phyloP scores from a whole-genome alignment of 129 eudicot genomes.

The Centaurea solstitialis region DNA sequence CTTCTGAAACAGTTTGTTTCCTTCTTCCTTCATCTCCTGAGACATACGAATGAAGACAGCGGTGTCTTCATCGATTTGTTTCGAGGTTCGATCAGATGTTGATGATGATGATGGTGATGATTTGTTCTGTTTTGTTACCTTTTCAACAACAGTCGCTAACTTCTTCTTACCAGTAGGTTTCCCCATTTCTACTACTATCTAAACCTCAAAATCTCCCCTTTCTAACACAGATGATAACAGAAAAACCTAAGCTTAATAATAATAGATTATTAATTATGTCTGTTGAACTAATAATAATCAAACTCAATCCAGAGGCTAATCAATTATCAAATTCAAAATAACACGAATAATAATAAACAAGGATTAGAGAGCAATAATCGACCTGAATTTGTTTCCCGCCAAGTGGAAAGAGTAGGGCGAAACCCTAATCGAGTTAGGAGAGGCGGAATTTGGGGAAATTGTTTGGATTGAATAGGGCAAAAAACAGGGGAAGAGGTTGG shows the following conservation, averaged over 20 bases:
- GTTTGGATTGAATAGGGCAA: not conserved
- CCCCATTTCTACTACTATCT: slow-evolving; percentile 76
- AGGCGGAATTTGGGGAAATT: not conserved
- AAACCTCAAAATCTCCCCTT: not conserved
- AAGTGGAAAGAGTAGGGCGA: not conserved
- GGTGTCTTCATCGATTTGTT: slow-evolving; percentile 75
- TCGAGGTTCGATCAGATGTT: slow-evolving; percentile 57
- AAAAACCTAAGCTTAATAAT: not conserved
- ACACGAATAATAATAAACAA: slow-evolving; percentile 3
- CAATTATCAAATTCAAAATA: not conserved
- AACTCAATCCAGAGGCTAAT: not conserved
- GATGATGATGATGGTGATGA: slow-evolving; percentile 7
- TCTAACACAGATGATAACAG: not conserved
- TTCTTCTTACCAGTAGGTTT: slow-evolving; percentile 89
- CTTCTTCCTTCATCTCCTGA: slow-evolving; percentile 83
- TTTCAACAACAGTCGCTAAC: slow-evolving; percentile 35
- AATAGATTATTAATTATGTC: too few species aligned
- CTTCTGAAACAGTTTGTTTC: slow-evolving; percentile 61
- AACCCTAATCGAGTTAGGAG: slow-evolving; percentile 16
- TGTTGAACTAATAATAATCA: not conserved
- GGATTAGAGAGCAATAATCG: not conserved
- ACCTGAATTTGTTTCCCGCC: slow-evolving; percentile 12
- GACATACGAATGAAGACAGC: slow-evolving; percentile 82
- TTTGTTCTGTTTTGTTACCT: slow-evolving; percentile 40
- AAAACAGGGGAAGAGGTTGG: slow-evolving; percentile 8